Base-by-base conservation (phyloP, 2,329 filamentous ascomycete genomes). In the Coniochaeta prunicola region DNA sequence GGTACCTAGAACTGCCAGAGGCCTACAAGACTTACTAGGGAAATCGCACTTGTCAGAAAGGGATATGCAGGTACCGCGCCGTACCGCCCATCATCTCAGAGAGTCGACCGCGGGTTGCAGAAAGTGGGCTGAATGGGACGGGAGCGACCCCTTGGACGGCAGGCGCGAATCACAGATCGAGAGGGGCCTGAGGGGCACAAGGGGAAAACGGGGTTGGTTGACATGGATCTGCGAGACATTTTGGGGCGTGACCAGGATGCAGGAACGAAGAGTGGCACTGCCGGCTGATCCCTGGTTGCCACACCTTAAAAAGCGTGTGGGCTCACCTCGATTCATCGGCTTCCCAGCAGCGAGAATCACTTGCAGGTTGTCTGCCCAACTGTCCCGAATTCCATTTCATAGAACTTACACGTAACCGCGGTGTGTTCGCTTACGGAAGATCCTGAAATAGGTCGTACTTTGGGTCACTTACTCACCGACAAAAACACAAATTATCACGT, bases 181-280 rank as follows among this genome's bases (percentile, higher is more conserved):
- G 40, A 45, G 36, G 36, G 36, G 36, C n/a, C n/a, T n/a, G 31
- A 34, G 31, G 31, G 31, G 31, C 31, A 13, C 40, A 45, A 3
- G 6, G 19, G 28, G 24, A 12, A 24, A 26, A 28, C 45, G 24
- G 45, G 45, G 21, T 12, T 26, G 45, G 45, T 48, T 21, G 45
- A 50, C 45, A 50, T 15, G 53, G 53, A 55, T 55, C 53, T 34
- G 53, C 53, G 21, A 34, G 53, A 21, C 53, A 55, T 24, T 33
- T 34, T n/a, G 53, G 53, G 33, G 53, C 28, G n/a, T 15, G 33
- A 33, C 33, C 30, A 28, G 53, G 53, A 55, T 55, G 53, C 53
- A 55, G 53, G 53, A 55, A 55, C 53, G 30, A 55, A 33, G 53
- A 55, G 33, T 33, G 17, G 53, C 45, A 50, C 33, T 55, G 53